Conservation (phyloP, 1,284 basidiomycete genomes). For the Takashimella koratensis region DNA sequence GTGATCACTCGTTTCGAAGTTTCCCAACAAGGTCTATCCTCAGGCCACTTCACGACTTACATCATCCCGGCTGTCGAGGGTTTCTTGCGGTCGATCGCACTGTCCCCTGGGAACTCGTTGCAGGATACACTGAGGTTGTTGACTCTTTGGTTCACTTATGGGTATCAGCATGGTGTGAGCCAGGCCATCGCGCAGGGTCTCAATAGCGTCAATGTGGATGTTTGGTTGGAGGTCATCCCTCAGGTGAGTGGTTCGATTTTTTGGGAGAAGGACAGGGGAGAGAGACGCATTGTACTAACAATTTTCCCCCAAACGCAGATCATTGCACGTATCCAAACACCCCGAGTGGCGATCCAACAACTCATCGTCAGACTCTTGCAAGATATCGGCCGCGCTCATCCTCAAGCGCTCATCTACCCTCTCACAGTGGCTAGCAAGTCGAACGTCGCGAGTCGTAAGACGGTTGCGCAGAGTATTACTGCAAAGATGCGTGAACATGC, state of each 20-base stretch:
- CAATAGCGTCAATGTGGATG: conserved; percentile 87
- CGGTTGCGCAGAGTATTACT: conserved; percentile 85
- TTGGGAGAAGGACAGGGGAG: not conserved
- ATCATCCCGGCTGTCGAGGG: conserved; percentile 96
- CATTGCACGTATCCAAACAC: conserved; percentile 96
- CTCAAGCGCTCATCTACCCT: conserved; percentile 95
- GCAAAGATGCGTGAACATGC: conserved; percentile 93
- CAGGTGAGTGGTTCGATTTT: conserved; percentile 59
- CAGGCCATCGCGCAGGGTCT: conserved; percentile 87
- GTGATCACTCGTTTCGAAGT: conserved; percentile 80
- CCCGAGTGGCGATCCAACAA: conserved; percentile 77
- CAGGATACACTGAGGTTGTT: conserved; percentile 93
- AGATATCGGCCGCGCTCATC: conserved; percentile 93
- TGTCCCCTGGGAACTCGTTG: conserved; percentile 84
- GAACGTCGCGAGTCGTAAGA: conserved; percentile 75
- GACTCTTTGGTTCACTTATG: conserved; percentile 98
- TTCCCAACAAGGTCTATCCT: conserved; percentile 66
- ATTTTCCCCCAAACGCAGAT: conserved; percentile 57
- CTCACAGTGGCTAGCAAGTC: conserved; percentile 98
- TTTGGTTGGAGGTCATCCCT: conserved; percentile 98
- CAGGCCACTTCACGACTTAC: conserved; percentile 71
- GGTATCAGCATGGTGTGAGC: conserved; percentile 84
- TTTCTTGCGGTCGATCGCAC: conserved; percentile 92
- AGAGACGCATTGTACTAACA: not conserved
- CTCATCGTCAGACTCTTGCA: conserved; percentile 87